Evolutionary conservation across 495 filamentous ascomycete species (phyloP).

Genomic region (Penicillium tannophilum): DNA sequence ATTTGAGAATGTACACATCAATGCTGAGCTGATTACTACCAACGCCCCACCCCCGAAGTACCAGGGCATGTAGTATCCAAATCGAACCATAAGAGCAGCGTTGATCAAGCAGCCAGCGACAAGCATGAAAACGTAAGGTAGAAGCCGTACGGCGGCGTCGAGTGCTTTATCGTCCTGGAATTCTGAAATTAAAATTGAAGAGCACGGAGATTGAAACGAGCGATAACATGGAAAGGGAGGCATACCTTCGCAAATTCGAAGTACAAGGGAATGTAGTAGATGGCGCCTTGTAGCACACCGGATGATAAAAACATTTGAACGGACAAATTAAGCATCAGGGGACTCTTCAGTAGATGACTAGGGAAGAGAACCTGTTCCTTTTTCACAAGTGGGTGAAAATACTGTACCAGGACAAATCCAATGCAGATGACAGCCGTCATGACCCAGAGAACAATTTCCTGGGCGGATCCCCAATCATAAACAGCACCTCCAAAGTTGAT

Average conservation of each 20-base stretch:
- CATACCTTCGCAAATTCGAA: conserved; percentile 9
- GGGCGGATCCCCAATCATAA: conserved; percentile 1
- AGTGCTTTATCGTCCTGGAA: conserved; percentile 10
- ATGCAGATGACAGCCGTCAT: not conserved
- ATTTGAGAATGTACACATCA: conserved; percentile 17
- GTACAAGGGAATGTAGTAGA: conserved; percentile 10
- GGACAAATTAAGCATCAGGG: not conserved
- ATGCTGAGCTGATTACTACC: conserved; percentile 9
- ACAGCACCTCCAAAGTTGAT: conserved; percentile 9
- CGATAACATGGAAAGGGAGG: not conserved
- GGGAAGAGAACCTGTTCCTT: conserved; percentile 6
- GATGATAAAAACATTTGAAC: conserved; percentile 3
- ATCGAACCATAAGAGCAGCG: conserved; percentile 49
- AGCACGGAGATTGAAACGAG: conserved; percentile 25
- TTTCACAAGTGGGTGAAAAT: conserved; percentile 5
- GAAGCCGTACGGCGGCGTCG: conserved; percentile 6
- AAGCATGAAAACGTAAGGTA: conserved; percentile 14
- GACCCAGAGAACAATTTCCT: conserved; percentile 6
- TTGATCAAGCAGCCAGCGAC: conserved; percentile 19
- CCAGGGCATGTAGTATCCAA: conserved; percentile 57
- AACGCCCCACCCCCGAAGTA: conserved; percentile 40
- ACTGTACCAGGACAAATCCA: conserved; percentile 13
- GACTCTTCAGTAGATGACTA: conserved; percentile 3
- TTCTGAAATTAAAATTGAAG: conserved; percentile 40
- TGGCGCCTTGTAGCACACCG: conserved; percentile 3